These are phyloP conservation scores for Plantago coronopus DNA, from an alignment of 305 asterid genomes.

Conservation along the genomic window DNA sequence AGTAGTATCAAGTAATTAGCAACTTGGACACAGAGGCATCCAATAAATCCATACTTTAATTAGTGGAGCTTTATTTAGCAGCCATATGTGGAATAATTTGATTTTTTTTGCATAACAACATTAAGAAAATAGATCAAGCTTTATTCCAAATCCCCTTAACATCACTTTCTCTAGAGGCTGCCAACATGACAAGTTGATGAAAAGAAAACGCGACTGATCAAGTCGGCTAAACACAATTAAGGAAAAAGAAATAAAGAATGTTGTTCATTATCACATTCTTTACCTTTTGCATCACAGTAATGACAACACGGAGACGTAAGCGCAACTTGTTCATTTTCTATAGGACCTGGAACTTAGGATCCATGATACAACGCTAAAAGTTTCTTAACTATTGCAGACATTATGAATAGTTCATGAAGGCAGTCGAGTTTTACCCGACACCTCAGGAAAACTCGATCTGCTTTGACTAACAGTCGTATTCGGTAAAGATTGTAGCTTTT, in stretches of 20 bases:
- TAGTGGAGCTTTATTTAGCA: background rate
- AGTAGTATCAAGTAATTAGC: background rate
- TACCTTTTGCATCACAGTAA: background rate
- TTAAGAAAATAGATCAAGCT: background rate
- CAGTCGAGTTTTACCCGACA: background rate
- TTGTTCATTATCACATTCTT: background rate
- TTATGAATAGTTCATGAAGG: background rate
- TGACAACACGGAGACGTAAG: background rate
- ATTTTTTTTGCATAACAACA: background rate
- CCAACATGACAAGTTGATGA: constrained; percentile 30
- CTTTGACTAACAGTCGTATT: background rate
- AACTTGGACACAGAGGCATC: background rate
- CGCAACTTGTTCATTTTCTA: background rate
- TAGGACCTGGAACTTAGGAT: background rate
- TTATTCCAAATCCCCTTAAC: background rate
- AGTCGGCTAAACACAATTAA: background rate
- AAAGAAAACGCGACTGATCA: background rate
- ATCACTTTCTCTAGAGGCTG: constrained; percentile 8
- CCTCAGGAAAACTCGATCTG: background rate
- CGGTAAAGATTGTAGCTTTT: background rate
- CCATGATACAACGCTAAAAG: background rate
- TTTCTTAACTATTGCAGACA: background rate
- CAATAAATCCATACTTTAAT: constrained; percentile 1
- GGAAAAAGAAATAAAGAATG: background rate
- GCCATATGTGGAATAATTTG: background rate